A percentile compares a stretch with the other conserved stretches of the same genome.
These are phyloP conservation scores for Nakazawaea populi DNA, from an alignment of 805 yeast species.

Conservation along the genomic window DNA sequence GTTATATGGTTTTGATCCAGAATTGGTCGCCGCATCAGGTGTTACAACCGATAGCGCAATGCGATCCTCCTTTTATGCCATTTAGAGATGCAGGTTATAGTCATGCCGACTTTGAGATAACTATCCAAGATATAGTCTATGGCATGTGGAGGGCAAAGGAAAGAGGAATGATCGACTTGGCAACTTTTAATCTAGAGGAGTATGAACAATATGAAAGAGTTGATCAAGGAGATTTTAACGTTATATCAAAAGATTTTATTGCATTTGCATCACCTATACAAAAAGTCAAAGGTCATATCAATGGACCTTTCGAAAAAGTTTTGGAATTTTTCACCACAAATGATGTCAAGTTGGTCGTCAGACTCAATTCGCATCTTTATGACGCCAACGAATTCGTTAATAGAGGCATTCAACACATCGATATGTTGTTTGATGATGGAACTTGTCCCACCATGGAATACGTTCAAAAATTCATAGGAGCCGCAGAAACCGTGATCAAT, in stretches of 20 bases:
- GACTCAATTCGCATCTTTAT: conserved; percentile 88
- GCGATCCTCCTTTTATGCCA: conserved; percentile 89
- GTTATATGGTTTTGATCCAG: conserved; percentile 92
- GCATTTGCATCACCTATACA: conserved; percentile 98
- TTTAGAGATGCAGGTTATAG: conserved; percentile 98
- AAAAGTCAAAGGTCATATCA: conserved; percentile 44
- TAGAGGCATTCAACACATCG: conserved; percentile 82
- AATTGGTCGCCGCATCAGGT: conserved; percentile 99
- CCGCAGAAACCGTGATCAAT: conserved; percentile 82
- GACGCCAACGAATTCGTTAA: conserved; percentile 79
- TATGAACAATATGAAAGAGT: conserved; percentile 93
- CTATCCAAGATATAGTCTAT: conserved; percentile 92
- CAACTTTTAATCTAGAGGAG: conserved; percentile 83
- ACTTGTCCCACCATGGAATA: conserved; percentile 94
- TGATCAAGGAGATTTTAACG: conserved; percentile 95
- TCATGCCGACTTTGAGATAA: conserved; percentile 86
- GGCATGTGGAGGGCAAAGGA: conserved; percentile 98
- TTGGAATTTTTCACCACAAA: conserved; percentile 66
- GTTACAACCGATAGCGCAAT: conserved; percentile 87
- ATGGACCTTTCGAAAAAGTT: conserved; percentile 78
- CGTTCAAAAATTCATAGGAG: conserved; percentile 90
- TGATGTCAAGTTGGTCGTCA: conserved; percentile 82
- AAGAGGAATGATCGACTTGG: conserved; percentile 79
- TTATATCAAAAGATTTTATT: conserved; percentile 85
- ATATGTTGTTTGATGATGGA: conserved; percentile 97